Conservation (phyloP, 2,329 filamentous ascomycete species). For the Tothia fuscella region DNA sequence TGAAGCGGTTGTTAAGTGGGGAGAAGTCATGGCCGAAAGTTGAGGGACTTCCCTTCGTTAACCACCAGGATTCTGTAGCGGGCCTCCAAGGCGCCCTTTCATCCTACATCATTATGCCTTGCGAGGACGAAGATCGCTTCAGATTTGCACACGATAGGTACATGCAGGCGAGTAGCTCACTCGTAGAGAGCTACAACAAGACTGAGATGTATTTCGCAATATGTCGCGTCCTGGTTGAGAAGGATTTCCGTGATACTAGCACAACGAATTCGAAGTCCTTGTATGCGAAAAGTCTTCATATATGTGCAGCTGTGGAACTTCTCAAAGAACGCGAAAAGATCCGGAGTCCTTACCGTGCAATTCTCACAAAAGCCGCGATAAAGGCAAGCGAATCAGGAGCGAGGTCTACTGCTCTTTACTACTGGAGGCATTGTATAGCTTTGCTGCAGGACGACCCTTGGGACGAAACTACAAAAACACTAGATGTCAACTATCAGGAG, state of each 20-base stretch:
- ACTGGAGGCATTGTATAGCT: constrained; percentile 62
- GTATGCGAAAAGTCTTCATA: constrained; percentile 68
- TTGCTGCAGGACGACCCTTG: constrained; percentile 74
- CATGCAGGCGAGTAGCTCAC: constrained; percentile 58
- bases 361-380: constrained; percentile 69
- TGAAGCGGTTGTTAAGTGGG: constrained; percentile 64
- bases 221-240: constrained; percentile 66
- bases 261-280: constrained; percentile 36
- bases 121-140: constrained; percentile 76
- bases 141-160: constrained; percentile 64
- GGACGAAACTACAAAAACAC: constrained; percentile 46
- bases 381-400: constrained; percentile 73
- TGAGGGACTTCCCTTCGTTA: constrained; percentile 38
- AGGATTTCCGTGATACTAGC: constrained; percentile 48
- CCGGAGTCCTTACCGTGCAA: constrained; percentile 56
- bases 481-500: constrained; percentile 76
- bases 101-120: constrained; percentile 68
- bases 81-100: constrained; percentile 76
- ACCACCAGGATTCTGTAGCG: constrained; percentile 57
- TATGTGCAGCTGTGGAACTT: constrained; percentile 63
- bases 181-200: constrained; percentile 55
- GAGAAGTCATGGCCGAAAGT: constrained; percentile 40
- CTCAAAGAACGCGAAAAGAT: constrained; percentile 54
- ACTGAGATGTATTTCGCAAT: constrained; percentile 86
- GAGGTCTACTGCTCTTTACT: constrained; percentile 68